phyloP scores from a whole-genome alignment of 768 basidiomycete species.

The Pholiota molesta region DNA sequence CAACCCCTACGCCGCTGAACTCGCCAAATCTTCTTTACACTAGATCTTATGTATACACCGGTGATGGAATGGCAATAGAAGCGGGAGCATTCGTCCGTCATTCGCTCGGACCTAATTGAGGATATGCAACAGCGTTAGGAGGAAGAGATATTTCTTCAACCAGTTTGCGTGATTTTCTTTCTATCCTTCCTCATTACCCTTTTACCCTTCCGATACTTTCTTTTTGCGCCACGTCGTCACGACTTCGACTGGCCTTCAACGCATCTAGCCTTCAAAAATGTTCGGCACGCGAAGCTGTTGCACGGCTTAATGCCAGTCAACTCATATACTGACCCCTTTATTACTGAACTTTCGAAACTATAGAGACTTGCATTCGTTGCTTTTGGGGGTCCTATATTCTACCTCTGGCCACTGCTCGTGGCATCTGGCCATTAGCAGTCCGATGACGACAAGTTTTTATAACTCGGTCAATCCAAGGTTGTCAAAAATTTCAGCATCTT shows the following conservation, averaged over 20 bases:
- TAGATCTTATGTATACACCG: slow-evolving; percentile 29
- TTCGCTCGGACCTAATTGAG: neutral
- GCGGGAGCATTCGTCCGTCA: slow-evolving; percentile 2
- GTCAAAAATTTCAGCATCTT: too few species aligned
- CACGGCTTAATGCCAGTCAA: too few species aligned
- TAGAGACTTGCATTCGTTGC: too few species aligned
- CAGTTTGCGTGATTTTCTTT: neutral
- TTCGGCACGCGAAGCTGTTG: too few species aligned
- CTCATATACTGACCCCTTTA: neutral
- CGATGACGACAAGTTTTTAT: too few species aligned
- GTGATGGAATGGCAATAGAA: slow-evolving; percentile 19
- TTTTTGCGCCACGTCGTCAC: neutral
- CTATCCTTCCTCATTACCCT: neutral
- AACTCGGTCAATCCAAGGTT: too few species aligned
- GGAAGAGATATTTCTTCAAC: neutral
- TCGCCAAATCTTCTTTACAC: slow-evolving; percentile 64
- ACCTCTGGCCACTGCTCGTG: too few species aligned
- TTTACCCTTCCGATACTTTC: neutral
- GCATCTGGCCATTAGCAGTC: too few species aligned
- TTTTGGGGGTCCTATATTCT: too few species aligned
- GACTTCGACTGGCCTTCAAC: neutral
- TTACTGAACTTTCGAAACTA: neutral
- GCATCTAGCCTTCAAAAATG: neutral
- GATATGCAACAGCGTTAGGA: neutral
- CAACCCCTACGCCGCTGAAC: slow-evolving; percentile 81